phyloP scores from a whole-genome alignment of 192 early-diverging fungal genomes.

The Podochytrium sp. region DNA sequence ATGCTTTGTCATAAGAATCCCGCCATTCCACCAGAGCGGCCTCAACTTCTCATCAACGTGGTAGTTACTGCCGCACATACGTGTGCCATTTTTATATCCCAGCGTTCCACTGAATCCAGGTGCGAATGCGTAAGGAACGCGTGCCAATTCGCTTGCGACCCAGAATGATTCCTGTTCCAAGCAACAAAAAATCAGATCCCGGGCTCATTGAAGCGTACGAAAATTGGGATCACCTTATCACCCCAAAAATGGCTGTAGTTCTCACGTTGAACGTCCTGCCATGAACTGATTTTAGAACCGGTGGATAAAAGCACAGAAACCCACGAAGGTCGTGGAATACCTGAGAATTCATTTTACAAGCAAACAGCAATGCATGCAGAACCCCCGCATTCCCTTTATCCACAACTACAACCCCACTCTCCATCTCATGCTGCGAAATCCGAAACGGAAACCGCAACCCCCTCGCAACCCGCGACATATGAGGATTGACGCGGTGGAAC shows the following conservation, averaged over 20 bases:
- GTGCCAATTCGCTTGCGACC: constrained; percentile 62
- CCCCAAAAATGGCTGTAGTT: constrained; percentile 24
- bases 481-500: neutral
- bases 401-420: constrained; percentile 2
- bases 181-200: too few species aligned
- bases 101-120: constrained; percentile 57
- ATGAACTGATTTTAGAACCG: too few species aligned
- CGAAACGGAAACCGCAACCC: neutral
- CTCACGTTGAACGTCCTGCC: neutral
- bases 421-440: neutral
- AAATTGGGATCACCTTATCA: constrained; percentile 60
- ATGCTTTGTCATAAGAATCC: constrained; percentile 41
- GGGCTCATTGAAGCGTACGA: too few species aligned
- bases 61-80: constrained; percentile 38
- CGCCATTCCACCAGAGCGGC: constrained; percentile 50
- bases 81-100: constrained; percentile 40
- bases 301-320: too few species aligned
- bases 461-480: neutral
- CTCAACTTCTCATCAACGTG: constrained; percentile 32
- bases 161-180: too few species aligned
- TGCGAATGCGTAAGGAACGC: constrained; percentile 59
- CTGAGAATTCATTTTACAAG: neutral
- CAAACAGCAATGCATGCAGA: neutral
- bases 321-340: too few species aligned
- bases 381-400: constrained; percentile 1